These are phyloP conservation scores for Avena eriantha DNA, from an alignment of 176 grass and related monocot species.

Conservation along the genomic window DNA sequence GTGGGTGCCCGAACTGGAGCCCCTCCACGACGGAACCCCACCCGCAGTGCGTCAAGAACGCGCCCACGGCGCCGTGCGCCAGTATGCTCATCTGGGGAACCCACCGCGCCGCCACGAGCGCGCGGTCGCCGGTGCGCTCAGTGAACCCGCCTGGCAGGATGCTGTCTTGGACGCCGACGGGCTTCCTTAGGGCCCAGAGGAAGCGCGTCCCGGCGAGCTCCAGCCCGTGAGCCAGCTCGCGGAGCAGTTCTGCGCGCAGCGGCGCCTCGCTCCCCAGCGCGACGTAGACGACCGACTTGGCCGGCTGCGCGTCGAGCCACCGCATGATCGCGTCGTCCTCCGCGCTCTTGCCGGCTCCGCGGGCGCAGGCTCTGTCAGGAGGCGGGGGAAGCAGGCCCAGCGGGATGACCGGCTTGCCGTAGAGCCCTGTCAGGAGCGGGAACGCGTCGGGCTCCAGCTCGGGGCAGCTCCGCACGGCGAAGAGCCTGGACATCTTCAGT, in stretches of 20 bases:
- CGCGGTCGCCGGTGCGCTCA: neutral
- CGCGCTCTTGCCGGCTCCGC: neutral
- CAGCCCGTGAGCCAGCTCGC: conserved; percentile 11
- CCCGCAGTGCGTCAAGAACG: conserved; percentile 69
- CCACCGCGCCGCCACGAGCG: neutral
- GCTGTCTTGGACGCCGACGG: neutral
- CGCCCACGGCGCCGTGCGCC: conserved; percentile 49
- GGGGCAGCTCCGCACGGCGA: conserved; percentile 15
- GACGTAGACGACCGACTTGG: conserved; percentile 15
- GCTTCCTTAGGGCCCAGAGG: conserved; percentile 15
- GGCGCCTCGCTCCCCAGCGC: conserved; percentile 27
- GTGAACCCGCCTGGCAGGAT: neutral
- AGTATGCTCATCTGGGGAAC: neutral
- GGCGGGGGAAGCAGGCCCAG: neutral
- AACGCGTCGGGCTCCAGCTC: conserved; percentile 7
- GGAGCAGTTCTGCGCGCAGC: neutral
- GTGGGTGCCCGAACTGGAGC: neutral
- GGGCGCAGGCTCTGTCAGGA: neutral
- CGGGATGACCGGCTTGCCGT: conserved; percentile 9
- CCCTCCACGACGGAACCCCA: conserved; percentile 43
- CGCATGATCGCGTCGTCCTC: neutral
- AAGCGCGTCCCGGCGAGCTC: conserved; percentile 20
- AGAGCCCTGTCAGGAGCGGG: neutral
- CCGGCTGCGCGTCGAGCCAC: conserved; percentile 29
- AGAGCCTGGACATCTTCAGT: neutral